Evolutionary conservation across 345 rosid species (phyloP).

Genomic region (Combretum micranthum): DNA sequence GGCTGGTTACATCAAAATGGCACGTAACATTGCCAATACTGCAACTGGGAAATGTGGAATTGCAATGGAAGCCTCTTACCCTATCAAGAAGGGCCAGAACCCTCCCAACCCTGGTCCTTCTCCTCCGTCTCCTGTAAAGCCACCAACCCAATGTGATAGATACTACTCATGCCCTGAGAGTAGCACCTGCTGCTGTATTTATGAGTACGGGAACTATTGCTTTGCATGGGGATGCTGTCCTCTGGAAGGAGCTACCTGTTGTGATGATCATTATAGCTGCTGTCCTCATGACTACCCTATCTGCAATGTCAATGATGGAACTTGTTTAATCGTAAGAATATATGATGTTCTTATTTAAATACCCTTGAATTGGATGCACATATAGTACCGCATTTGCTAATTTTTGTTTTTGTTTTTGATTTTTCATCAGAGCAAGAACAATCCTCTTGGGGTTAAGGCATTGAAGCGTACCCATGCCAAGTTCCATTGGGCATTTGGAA

Average conservation of each 20-base stretch:
- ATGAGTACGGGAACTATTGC: conserved; percentile 49
- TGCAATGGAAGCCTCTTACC: conserved; percentile 79
- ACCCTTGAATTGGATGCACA: not conserved
- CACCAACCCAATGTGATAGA: conserved; percentile 66
- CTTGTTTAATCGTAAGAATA: conserved; percentile 56
- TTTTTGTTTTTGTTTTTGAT: not conserved
- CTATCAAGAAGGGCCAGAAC: conserved; percentile 67
- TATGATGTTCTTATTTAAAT: not conserved
- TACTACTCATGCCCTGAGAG: conserved; percentile 61
- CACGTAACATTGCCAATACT: conserved; percentile 29
- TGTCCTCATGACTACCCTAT: conserved; percentile 85
- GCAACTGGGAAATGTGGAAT: conserved; percentile 79
- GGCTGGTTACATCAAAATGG: conserved; percentile 70
- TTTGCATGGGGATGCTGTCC: conserved; percentile 98
- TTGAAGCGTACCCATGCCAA: conserved; percentile 65
- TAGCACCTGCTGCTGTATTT: conserved; percentile 83
- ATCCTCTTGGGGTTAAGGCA: conserved; percentile 69
- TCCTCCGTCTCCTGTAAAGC: conserved; percentile 80
- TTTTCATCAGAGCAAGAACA: conserved; percentile 71
- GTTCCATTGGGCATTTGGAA: conserved; percentile 55
- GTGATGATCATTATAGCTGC: conserved; percentile 72
- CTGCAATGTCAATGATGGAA: conserved; percentile 53
- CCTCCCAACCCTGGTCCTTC: conserved; percentile 97
- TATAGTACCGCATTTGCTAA: not conserved
- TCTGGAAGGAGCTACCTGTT: conserved; percentile 76